These are phyloP conservation scores for Stachybotrys elegans DNA, from an alignment of 2,329 filamentous ascomycete species.

Conservation along the genomic window DNA sequence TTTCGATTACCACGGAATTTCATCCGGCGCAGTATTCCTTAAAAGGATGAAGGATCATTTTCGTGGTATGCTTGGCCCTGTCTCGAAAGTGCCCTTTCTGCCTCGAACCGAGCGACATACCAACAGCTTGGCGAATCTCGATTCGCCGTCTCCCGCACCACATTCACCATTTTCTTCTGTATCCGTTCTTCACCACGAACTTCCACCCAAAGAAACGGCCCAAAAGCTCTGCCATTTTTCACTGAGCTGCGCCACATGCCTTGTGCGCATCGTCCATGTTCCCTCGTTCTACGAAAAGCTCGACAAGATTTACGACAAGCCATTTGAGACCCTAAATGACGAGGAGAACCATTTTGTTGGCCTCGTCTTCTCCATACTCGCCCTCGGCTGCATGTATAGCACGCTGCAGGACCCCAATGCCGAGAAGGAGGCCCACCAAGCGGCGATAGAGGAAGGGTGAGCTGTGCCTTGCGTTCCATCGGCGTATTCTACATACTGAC, in stretches of 20 bases:
- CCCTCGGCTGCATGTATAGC: conserved; percentile 68
- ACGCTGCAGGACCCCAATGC: conserved; percentile 50
- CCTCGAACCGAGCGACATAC: conserved; percentile 44
- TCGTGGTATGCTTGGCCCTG: conserved; percentile 65
- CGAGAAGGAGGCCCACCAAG: conserved; percentile 40
- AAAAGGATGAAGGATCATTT: conserved; percentile 84
- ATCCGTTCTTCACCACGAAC: conserved; percentile 54
- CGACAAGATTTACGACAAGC: conserved; percentile 69
- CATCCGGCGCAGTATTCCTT: conserved; percentile 86
- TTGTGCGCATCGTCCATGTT: conserved; percentile 69
- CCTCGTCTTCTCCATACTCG: conserved; percentile 64
- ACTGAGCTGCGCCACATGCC: conserved; percentile 51
- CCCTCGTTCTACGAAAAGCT: conserved; percentile 76
- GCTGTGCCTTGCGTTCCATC: conserved; percentile 9
- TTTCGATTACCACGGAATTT: conserved; percentile 93
- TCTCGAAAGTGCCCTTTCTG: conserved; percentile 55
- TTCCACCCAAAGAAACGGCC: conserved; percentile 61
- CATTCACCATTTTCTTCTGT: conserved; percentile 56
- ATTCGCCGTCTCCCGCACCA: conserved; percentile 61
- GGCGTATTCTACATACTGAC: conserved; percentile 14
- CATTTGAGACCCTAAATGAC: conserved; percentile 56
- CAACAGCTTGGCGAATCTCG: conserved; percentile 52
- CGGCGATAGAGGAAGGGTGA: conserved; percentile 53
- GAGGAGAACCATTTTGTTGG: conserved; percentile 67
- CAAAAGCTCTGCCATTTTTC: conserved; percentile 50